These are phyloP conservation scores for Myxozyma mucilagina DNA, from an alignment of 805 yeast genomes.

Conservation along the genomic window DNA sequence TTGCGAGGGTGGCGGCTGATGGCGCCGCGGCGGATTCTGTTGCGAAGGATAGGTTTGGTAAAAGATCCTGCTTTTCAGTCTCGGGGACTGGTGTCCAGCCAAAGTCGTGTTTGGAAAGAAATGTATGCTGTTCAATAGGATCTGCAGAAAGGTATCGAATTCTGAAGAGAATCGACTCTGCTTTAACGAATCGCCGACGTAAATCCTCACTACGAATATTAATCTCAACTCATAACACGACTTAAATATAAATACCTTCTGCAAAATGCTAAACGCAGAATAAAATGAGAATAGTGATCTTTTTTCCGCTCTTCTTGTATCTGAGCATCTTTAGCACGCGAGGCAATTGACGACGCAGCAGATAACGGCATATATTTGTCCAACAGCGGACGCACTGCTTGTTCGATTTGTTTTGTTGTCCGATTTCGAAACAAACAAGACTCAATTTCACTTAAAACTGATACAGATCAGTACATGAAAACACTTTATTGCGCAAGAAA, in stretches of 20 bases:
- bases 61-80: slow-evolving; percentile 57
- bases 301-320: slow-evolving; percentile 67
- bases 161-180: slow-evolving; percentile 74
- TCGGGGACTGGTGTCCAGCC: slow-evolving; percentile 68
- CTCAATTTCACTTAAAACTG: slow-evolving; percentile 78
- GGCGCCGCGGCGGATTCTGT: slow-evolving; percentile 42
- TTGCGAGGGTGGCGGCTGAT: slow-evolving; percentile 36
- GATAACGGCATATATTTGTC: slow-evolving; percentile 65
- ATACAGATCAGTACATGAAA: neutral
- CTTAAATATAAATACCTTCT: slow-evolving; percentile 42
- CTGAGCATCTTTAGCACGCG: slow-evolving; percentile 32
- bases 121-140: slow-evolving; percentile 60
- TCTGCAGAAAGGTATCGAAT: slow-evolving; percentile 68
- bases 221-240: neutral
- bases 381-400: slow-evolving; percentile 63
- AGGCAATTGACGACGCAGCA: slow-evolving; percentile 32
- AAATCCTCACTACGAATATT: slow-evolving; percentile 57
- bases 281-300: slow-evolving; percentile 91
- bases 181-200: slow-evolving; percentile 71
- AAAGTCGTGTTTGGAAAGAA: slow-evolving; percentile 59
- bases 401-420: slow-evolving; percentile 63
- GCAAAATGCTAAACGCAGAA: slow-evolving; percentile 85
- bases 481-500: neutral
- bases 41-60: slow-evolving; percentile 58
- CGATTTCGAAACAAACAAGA: slow-evolving; percentile 66